Conservation (phyloP, 257 asterid genomes). For the Solanum bukasovii region DNA sequence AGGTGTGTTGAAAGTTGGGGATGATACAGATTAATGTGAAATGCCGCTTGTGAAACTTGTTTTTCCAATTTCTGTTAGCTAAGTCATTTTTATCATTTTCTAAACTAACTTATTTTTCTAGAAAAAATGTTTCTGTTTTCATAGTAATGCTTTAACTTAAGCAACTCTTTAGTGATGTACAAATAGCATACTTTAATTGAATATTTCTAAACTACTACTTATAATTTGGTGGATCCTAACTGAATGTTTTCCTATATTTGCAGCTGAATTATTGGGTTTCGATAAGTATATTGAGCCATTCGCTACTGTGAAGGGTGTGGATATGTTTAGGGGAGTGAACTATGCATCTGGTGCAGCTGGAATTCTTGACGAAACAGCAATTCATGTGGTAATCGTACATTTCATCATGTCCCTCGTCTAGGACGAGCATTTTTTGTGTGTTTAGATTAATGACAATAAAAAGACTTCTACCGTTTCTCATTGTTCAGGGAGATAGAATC, state of each 20-base stretch:
- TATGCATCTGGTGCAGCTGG: slow-evolving; percentile 13
- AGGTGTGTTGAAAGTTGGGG: background rate
- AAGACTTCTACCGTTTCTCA: background rate
- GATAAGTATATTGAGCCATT: background rate
- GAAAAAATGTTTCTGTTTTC: too few species aligned
- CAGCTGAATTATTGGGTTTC: slow-evolving; percentile 6
- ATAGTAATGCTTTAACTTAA: background rate
- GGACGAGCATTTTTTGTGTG: background rate
- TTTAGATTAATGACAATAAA: background rate
- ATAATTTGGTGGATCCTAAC: background rate
- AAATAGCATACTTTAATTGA: background rate
- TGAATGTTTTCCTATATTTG: background rate
- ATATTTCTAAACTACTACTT: background rate
- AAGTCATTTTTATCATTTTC: too few species aligned
- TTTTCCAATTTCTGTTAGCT: background rate
- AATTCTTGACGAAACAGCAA: slow-evolving; percentile 1
- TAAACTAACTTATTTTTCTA: too few species aligned
- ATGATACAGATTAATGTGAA: fast-evolving
- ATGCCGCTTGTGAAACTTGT: fast-evolving
- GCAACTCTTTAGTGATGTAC: background rate
- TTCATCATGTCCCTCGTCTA: background rate
- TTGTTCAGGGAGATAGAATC: slow-evolving; percentile 8
- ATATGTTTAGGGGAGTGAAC: background rate
- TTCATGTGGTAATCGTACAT: background rate
- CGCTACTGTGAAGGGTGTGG: background rate